Base-by-base conservation (phyloP, 1,284 basidiomycete species). In the Microbotryum scabiosae region DNA sequence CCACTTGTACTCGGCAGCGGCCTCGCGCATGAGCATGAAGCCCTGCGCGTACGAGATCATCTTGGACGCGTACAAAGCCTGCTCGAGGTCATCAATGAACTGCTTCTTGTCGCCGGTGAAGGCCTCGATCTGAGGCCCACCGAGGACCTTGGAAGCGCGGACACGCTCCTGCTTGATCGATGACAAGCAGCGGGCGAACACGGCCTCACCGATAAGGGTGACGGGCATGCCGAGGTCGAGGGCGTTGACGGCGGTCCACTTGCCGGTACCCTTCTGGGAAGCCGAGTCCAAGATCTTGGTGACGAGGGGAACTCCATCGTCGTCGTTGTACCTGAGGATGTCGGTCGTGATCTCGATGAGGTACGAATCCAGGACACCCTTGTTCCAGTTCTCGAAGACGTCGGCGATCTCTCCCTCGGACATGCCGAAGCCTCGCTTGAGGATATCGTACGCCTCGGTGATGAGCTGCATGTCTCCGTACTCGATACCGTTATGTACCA, bases 381-480 rank as follows among this genome's bases (percentile, higher is more conserved):
- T 92, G 84, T 99, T 97, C 94, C 96, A 98, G 62, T 70, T 72
- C 60, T 70, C 71, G 69, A 78, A 78, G 65, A 78, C 75, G 65
- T 85, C 85, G 62, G 90, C 87, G 70, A 96, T 94, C 78, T 97
- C 92, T 67, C 81, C 80, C 73, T 91, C 88, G 46, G 75, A 62
- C 65, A 96, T 81, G 68, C 86, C 90, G 71, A 98, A 86, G 70
- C 94, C 96, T 72, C 90, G 88, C 77, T 94, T 96, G 75, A 99
- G 86, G 77, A 99, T 97, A 76, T 97, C 92, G 77, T 96, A 97
- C 21, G 88, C 91, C 79, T 99, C 96, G 70, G 91, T 89, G 73
- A 99, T 98, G 75, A 98, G 82, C 79, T 98, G 96, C 96, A 99
- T 99, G 80, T 99, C 96, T 78, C 96, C 96, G 78, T 98, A 99